phyloP scores from a whole-genome alignment of 345 rosid genomes.

The Pelargonium nanum region DNA sequence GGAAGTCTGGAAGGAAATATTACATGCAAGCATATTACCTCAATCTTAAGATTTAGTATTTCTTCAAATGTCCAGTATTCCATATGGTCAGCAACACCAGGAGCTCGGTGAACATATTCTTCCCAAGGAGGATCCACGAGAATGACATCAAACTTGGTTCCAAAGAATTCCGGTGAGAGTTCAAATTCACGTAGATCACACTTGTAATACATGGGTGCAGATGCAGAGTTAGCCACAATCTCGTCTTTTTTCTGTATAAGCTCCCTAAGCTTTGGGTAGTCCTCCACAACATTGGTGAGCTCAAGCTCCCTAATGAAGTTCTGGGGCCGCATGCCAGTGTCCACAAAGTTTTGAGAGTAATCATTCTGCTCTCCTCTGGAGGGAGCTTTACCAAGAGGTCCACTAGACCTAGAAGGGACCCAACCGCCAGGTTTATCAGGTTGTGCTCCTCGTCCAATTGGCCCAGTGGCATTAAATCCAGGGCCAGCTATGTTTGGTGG shows the following conservation, averaged over 20 bases:
- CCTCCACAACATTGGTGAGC: constrained; percentile 94
- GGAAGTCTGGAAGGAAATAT: constrained; percentile 6
- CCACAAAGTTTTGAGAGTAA: constrained; percentile 98
- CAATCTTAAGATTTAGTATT: constrained; percentile 84
- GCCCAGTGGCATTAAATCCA: constrained; percentile 54
- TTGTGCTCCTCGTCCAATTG: constrained; percentile 55
- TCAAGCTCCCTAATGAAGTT: constrained; percentile 94
- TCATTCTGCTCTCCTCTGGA: constrained; percentile 99
- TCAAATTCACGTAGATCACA: constrained; percentile 76
- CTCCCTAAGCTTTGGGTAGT: constrained; percentile 95
- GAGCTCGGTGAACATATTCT: constrained; percentile 98
- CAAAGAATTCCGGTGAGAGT: constrained; percentile 82
- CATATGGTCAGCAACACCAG: constrained; percentile 93
- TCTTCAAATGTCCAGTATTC: constrained; percentile 98
- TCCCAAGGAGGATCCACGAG: constrained; percentile 99
- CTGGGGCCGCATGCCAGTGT: constrained; percentile 98
- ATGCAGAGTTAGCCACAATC: constrained; percentile 79
- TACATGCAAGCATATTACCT: constrained; percentile 34
- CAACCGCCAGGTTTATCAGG: constrained; percentile 70
- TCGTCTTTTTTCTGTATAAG: constrained; percentile 99
- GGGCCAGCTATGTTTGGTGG: constrained; percentile 50
- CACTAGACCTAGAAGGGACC: constrained; percentile 74
- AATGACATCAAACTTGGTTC: constrained; percentile 95
- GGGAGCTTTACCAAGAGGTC: constrained; percentile 83
- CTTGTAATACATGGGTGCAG: constrained; percentile 89